Conservation (phyloP, 805 yeast species). For the Jamesozyma hellenica region DNA sequence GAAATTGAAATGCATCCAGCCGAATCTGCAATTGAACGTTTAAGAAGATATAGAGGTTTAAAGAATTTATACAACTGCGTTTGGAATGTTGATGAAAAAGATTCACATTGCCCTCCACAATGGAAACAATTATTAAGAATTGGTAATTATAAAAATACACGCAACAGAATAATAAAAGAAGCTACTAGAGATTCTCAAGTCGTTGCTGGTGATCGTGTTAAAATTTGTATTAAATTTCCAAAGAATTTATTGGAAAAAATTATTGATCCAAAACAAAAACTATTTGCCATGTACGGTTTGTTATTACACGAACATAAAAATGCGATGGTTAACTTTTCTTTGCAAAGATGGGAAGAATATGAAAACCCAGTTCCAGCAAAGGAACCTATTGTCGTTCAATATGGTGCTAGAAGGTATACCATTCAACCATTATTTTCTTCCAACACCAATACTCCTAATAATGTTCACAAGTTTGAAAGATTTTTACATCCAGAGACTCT, state of each 20-base stretch:
- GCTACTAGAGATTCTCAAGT: slow-evolving; percentile 37
- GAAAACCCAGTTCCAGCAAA: slow-evolving; percentile 79
- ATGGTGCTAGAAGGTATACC: slow-evolving; percentile 82
- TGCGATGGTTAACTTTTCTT: slow-evolving; percentile 71
- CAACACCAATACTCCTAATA: slow-evolving; percentile 64
- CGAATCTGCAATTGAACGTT: slow-evolving; percentile 64
- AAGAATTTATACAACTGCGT: slow-evolving; percentile 67
- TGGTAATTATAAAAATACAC: slow-evolving; percentile 66
- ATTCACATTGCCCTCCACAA: slow-evolving; percentile 62
- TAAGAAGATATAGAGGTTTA: slow-evolving; percentile 76
- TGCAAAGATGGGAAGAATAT: slow-evolving; percentile 83
- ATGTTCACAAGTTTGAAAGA: slow-evolving; percentile 78
- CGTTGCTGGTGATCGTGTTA: slow-evolving; percentile 55
- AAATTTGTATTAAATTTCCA: slow-evolving; percentile 51
- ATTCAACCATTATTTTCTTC: slow-evolving; percentile 79
- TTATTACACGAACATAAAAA: slow-evolving; percentile 79
- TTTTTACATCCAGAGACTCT: slow-evolving; percentile 70
- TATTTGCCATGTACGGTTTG: slow-evolving; percentile 63
- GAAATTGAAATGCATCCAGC: slow-evolving; percentile 77
- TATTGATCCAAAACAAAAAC: slow-evolving; percentile 35
- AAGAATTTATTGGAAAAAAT: slow-evolving; percentile 35
- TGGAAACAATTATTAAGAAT: slow-evolving; percentile 71
- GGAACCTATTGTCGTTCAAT: slow-evolving; percentile 73
- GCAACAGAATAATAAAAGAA: slow-evolving; percentile 57
- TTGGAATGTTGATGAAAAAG: slow-evolving; percentile 84